phyloP scores from a whole-genome alignment of 208 protist species.

The Polymyxa betae region DNA sequence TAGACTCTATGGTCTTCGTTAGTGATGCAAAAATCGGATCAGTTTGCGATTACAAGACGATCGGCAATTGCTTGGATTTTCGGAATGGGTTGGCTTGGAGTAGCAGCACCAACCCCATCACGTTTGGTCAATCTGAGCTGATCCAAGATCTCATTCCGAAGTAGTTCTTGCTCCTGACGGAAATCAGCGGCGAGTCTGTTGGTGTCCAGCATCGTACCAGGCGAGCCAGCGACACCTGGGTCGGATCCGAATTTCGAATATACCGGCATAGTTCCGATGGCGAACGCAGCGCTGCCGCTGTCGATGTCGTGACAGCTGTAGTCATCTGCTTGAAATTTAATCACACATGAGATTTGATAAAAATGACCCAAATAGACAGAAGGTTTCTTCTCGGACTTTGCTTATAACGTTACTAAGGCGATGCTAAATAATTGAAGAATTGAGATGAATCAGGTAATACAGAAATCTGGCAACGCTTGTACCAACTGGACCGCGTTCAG shows the following conservation, averaged over 20 bases:
- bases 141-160: background rate
- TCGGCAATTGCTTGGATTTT: background rate
- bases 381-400: too few relatives aligned
- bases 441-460: too few relatives aligned
- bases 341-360: too few relatives aligned
- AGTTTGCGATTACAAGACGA: background rate
- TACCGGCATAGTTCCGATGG: slow-evolving; percentile 7
- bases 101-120: background rate
- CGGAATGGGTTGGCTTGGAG: background rate
- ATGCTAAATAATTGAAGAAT: too few relatives aligned
- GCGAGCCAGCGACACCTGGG: background rate
- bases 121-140: background rate
- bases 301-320: too few relatives aligned
- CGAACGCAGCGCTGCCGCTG: too few relatives aligned
- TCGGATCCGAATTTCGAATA: background rate
- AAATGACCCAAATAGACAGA: too few relatives aligned
- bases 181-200: background rate
- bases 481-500: too few relatives aligned
- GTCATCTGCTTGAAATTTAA: too few relatives aligned
- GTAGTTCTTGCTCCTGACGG: background rate
- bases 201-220: background rate
- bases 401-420: too few relatives aligned
- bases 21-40: background rate
- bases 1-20: background rate
- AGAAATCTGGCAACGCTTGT: too few relatives aligned